Conservation (phyloP, 176 grass and related monocot species). For the Saccharum spontaneum region DNA sequence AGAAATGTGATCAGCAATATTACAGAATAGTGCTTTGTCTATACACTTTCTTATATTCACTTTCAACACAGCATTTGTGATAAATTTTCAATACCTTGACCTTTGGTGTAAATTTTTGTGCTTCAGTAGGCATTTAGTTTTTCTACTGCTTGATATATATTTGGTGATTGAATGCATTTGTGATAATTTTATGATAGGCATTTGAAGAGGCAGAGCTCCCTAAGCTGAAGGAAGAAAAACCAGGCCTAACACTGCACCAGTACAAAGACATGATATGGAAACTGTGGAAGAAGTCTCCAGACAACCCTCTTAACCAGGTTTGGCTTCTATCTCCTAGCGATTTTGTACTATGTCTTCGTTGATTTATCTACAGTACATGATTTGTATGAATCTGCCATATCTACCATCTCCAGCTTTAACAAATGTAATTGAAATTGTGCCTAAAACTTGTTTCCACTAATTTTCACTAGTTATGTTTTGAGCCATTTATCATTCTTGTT, state of each 20-base stretch:
- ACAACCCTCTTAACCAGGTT: conserved; percentile 99
- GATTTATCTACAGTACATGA: background rate
- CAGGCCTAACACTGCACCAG: conserved; percentile 79
- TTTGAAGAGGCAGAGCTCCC: conserved; percentile 96
- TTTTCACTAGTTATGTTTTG: background rate
- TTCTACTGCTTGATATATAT: background rate
- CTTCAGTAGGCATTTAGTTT: background rate
- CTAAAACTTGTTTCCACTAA: background rate
- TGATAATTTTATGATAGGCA: conserved; percentile 44
- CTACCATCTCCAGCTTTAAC: background rate
- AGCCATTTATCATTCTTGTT: background rate
- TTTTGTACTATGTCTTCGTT: background rate
- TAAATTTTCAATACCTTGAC: background rate
- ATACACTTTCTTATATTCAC: background rate
- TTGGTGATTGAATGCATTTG: background rate
- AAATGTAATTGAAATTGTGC: background rate
- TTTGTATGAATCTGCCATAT: background rate
- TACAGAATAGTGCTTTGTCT: background rate
- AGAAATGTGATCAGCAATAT: background rate
- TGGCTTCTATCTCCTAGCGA: background rate
- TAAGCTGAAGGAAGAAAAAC: conserved; percentile 98
- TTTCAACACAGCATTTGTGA: background rate
- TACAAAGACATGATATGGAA: conserved; percentile 99
- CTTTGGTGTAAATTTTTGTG: background rate
- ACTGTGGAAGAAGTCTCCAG: conserved; percentile 98